phyloP scores from a whole-genome alignment of 345 rosid genomes.

The Carallia brachiata region DNA sequence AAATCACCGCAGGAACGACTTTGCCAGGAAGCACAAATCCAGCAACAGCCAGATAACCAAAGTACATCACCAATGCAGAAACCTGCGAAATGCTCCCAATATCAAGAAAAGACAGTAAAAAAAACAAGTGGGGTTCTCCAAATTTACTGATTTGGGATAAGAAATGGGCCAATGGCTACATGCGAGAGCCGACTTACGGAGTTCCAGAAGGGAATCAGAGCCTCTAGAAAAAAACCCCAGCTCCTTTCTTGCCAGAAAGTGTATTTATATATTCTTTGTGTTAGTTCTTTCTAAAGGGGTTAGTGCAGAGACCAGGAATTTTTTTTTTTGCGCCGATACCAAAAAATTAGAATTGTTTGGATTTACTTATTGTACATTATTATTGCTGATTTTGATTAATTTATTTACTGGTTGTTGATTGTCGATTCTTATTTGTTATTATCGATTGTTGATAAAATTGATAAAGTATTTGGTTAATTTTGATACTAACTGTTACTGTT shows the following conservation, averaged over 20 bases:
- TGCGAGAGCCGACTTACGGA: not conserved
- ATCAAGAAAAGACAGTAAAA: not conserved
- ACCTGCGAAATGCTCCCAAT: constrained; percentile 32
- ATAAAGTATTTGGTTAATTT: too few relatives aligned
- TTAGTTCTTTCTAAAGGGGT: too few relatives aligned
- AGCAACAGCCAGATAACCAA: constrained; percentile 60
- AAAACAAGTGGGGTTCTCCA: not conserved
- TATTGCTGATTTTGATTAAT: too few relatives aligned
- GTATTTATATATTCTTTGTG: too few relatives aligned
- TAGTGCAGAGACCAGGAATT: too few relatives aligned
- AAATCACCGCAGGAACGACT: constrained; percentile 55
- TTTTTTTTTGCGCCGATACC: too few relatives aligned
- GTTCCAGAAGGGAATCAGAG: not conserved
- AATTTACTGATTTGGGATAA: not conserved
- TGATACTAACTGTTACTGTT: too few relatives aligned
- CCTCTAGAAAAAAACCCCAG: not conserved
- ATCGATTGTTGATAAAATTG: too few relatives aligned
- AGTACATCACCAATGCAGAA: constrained; percentile 42
- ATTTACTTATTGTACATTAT: too few relatives aligned
- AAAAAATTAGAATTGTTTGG: too few relatives aligned
- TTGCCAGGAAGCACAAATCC: constrained; percentile 68
- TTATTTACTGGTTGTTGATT: too few relatives aligned
- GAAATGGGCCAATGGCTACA: not conserved
- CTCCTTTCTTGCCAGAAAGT: not conserved
- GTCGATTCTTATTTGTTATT: too few relatives aligned